Evolutionary conservation across 1,284 basidiomycete species (phyloP).

Genomic region (Tilletia horrida): DNA sequence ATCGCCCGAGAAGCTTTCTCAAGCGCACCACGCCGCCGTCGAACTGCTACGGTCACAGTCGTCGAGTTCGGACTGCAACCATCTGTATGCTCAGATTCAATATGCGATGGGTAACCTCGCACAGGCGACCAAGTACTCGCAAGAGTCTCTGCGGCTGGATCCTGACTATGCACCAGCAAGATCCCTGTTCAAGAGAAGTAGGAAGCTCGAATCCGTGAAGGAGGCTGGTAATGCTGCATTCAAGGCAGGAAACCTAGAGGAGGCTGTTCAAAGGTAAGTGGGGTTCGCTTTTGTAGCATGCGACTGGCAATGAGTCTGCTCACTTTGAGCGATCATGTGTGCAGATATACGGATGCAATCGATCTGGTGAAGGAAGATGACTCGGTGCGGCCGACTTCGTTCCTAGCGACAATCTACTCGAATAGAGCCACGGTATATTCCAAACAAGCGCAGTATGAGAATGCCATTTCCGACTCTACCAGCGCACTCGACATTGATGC

Average conservation of each 20-base stretch:
- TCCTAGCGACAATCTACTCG: constrained; percentile 68
- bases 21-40: constrained; percentile 57
- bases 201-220: constrained; percentile 74
- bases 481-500: constrained; percentile 66
- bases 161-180: constrained; percentile 72
- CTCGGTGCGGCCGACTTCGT: constrained; percentile 21
- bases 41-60: constrained; percentile 70
- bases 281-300: not conserved
- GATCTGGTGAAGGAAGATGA: constrained; percentile 35
- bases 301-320: not conserved
- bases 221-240: constrained; percentile 79
- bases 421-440: constrained; percentile 78
- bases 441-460: constrained; percentile 66
- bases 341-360: constrained; percentile 39
- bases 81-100: constrained; percentile 73
- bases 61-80: constrained; percentile 75
- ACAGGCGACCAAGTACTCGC: constrained; percentile 69
- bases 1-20: constrained; percentile 32
- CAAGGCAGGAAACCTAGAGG: constrained; percentile 64
- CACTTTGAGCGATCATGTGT: not conserved
- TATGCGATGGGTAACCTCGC: constrained; percentile 70
- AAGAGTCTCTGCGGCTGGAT: constrained; percentile 72
- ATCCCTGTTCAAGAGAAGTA: constrained; percentile 69
- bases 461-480: constrained; percentile 70
- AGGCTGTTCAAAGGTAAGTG: constrained; percentile 63